Base-by-base conservation (phyloP, 192 early-diverging fungal species). In the Rhizophagus sp. region DNA sequence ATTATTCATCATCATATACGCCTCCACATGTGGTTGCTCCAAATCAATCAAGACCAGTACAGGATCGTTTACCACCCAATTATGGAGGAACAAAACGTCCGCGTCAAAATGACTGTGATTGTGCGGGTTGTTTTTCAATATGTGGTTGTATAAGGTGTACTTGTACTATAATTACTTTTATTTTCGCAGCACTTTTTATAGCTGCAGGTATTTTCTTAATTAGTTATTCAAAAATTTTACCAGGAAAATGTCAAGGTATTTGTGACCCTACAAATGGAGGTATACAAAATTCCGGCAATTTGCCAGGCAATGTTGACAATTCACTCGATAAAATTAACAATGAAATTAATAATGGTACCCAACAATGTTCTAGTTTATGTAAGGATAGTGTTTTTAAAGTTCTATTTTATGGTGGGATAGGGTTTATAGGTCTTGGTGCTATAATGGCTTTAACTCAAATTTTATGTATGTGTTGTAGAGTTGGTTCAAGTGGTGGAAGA, bases 131-230 rank as follows among this genome's bases (percentile, higher is more conserved):
- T 76, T 76, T 33, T 36, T 39, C 75, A 25, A 17, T 34, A 25
- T 76, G 75, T 64, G 75, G 75, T 33, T 76, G 75, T 64, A 64
- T 76, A 19, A n/a, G 75, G 19, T 76, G 75, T 76, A 76, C 62
- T 15, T 76, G 75, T 25, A 76, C 57, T 10, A 1, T 76, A 12
- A 36, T 24, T n/a, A 39, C n/a, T 7, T 47, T 76, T n/a, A 13
- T 76, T 27, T 41, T 76, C 8, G 75, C 75, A 4, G 33, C 33
- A 15, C 4, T 76, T 19, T 76, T 76, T 76, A 76, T 76, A 6
- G 6, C 39, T 1, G 33, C 6, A 11, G 75, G 75, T 47, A 5
- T 76, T 30, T 33, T 24, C 8, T 62, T 41, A 25, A 1, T 76
- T 36, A 27, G 22, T 64, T 76, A 41, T 65, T 24, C 75, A 39